Base-by-base conservation (phyloP, 345 rosid species). In the Gossypium mustelinum region DNA sequence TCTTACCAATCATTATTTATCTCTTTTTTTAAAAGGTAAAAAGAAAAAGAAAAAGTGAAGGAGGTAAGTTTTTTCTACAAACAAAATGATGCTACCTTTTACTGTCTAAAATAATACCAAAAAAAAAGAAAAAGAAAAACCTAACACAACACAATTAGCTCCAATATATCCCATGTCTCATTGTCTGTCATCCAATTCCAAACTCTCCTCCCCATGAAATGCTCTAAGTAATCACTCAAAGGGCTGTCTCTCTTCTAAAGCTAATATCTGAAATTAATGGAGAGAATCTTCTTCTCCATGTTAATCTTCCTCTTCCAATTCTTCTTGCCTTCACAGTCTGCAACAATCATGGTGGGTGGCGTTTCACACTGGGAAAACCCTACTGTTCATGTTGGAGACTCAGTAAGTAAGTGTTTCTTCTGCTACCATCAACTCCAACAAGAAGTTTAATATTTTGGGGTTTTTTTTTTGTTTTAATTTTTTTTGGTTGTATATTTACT, bases 361-460 rank as follows among this genome's bases (percentile, higher is more conserved):
- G 86, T 82, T 77, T 85, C 94, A 50, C 79, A 82, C 75, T 89
- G 94, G 97, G 83, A 82, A 76, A 82, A 88, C 22, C 93, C 93
- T 14, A 72, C 17, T 73, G 97, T 88, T 80, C 85, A 85, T 80
- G 84, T 89, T 57, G 97, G 97, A 62, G 98, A 94, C 75, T 84
- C 55, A 2, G 11, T 67, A 45, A 45, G 70, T 67, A 20, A 67
- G 70, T 18, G 9, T n/a, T 18, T 56, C 41, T 34, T 27, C 1
- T 25, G 10, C 24, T 22, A 11, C 2, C 18, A 18, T 8, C 51
- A 47, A 47, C 13, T 6, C 17, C 24, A 7, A 55, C 66, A 29
- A 34, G 13, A 34, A 16, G 67, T 34, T 29, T 62, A 62, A 1
- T 25, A 5, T 59, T 5, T 65, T 57, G 51, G 29, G n/a, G 29